Evolutionary conservation across 371 early-diverging fungal genomes (phyloP).

Genomic region (Basidiobolus heterosporus): DNA sequence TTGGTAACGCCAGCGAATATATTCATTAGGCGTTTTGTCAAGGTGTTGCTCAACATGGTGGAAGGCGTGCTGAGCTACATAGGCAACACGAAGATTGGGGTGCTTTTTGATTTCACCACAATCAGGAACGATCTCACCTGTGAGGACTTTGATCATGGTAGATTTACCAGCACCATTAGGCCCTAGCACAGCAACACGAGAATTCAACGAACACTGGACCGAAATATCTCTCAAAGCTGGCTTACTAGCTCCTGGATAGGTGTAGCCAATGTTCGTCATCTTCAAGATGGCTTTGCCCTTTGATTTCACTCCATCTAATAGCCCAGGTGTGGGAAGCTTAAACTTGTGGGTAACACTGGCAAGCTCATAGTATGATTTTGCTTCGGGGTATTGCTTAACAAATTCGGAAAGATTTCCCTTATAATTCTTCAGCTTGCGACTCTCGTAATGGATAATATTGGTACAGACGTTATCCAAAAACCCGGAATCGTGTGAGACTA

Average conservation of each 20-base stretch:
- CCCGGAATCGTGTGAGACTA: conserved; percentile 80
- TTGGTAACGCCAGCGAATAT: conserved; percentile 54
- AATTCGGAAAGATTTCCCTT: conserved; percentile 72
- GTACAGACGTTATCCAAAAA: conserved; percentile 78
- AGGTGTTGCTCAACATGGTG: conserved; percentile 55
- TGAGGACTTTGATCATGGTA: conserved; percentile 47
- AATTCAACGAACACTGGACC: conserved; percentile 41
- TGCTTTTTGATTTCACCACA: conserved; percentile 42
- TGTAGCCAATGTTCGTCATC: conserved; percentile 42
- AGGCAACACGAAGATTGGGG: conserved; percentile 49
- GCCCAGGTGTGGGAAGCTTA: conserved; percentile 53
- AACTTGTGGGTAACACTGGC: conserved; percentile 34
- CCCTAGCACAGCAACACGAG: conserved; percentile 55
- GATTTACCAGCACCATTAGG: conserved; percentile 44
- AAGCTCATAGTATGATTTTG: conserved; percentile 53
- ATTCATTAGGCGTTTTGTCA: conserved; percentile 45
- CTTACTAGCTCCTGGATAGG: conserved; percentile 38
- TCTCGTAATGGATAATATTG: conserved; percentile 65
- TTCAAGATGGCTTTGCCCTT: conserved; percentile 49
- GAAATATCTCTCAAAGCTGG: conserved; percentile 34
- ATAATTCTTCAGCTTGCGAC: conserved; percentile 59
- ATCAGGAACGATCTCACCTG: conserved; percentile 41
- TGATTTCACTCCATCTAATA: conserved; percentile 54
- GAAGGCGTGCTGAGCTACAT: conserved; percentile 68
- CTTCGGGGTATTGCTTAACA: conserved; percentile 59